Conservation (phyloP, 2,329 filamentous ascomycete species). For the Aspergillus sp. region DNA sequence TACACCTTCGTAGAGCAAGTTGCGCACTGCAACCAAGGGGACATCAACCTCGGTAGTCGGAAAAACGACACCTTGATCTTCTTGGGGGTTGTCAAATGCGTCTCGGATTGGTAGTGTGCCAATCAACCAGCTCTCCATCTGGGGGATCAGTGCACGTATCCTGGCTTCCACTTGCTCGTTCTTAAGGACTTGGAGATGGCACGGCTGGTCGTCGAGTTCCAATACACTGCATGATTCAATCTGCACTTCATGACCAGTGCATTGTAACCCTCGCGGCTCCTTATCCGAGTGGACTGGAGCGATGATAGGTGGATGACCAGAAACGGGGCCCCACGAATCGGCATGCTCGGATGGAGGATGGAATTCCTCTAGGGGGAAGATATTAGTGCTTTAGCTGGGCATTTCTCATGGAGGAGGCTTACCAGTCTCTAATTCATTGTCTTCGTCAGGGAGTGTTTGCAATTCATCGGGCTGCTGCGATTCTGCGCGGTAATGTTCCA, state of each 20-base stretch:
- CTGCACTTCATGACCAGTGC: not conserved
- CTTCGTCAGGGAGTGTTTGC: conserved; percentile 1
- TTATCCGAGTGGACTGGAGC: conserved; percentile 5
- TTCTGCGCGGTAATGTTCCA: conserved; percentile 3
- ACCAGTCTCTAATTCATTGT: conserved; percentile 4
- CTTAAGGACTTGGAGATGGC: not conserved
- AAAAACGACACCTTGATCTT: conserved; percentile 2
- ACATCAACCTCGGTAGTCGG: conserved; percentile 6
- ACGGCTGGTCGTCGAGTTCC: not conserved
- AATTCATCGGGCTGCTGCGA: not conserved
- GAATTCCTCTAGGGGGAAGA: conserved; percentile 1
- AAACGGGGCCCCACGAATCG: conserved; percentile 1
- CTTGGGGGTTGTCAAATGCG: not conserved
- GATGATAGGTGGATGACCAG: conserved; percentile 2
- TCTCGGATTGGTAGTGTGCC: conserved; percentile 2
- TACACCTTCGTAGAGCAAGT: conserved; percentile 10
- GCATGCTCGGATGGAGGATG: conserved; percentile 1
- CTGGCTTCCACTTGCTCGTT: conserved; percentile 4
- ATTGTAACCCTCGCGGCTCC: conserved; percentile 4
- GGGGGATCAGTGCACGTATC: conserved; percentile 6
- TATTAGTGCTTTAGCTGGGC: conserved; percentile 5
- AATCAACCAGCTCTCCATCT: conserved; percentile 7
- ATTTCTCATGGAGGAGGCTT: not conserved
- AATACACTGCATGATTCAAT: not conserved
- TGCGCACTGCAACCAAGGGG: conserved; percentile 5